Evolutionary conservation across 371 early-diverging fungal species (phyloP).

Genomic region (Basidiobolus heterosporus): DNA sequence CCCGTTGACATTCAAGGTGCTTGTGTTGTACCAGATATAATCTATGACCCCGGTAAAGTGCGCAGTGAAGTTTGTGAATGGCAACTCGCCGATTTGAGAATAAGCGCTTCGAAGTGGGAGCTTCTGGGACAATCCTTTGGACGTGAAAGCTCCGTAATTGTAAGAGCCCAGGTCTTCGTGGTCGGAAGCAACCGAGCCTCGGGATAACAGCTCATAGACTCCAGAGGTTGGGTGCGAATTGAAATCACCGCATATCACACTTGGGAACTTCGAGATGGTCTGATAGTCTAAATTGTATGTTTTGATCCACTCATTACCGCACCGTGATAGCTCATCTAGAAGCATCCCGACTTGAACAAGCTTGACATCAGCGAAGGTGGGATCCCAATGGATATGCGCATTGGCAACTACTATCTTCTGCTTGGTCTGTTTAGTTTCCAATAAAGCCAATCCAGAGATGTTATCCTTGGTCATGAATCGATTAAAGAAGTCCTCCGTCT

Average conservation of each 20-base stretch:
- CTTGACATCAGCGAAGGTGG: conserved; percentile 89
- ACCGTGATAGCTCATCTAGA: conserved; percentile 73
- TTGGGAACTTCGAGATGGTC: conserved; percentile 32
- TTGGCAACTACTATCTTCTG: conserved; percentile 72
- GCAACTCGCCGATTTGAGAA: conserved; percentile 49
- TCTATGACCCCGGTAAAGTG: conserved; percentile 86
- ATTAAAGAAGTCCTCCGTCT: conserved; percentile 83
- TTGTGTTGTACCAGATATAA: conserved; percentile 87
- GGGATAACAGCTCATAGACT: conserved; percentile 77
- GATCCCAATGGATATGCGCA: conserved; percentile 90
- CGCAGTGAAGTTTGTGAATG: conserved; percentile 92
- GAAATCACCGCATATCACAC: conserved; percentile 88
- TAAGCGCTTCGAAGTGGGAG: conserved; percentile 72
- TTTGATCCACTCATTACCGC: conserved; percentile 26
- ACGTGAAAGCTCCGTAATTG: conserved; percentile 74
- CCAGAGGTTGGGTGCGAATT: conserved; percentile 86
- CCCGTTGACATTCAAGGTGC: conserved; percentile 59
- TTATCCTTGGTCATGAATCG: conserved; percentile 96
- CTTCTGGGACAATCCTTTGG: conserved; percentile 65
- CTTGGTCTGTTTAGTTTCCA: conserved; percentile 65
- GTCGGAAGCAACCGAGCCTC: conserved; percentile 44
- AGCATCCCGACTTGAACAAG: conserved; percentile 92
- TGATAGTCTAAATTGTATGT: conserved; percentile 13
- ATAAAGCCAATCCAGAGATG: conserved; percentile 71
- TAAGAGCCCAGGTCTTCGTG: conserved; percentile 71